phyloP scores from a whole-genome alignment of 2,329 filamentous ascomycete genomes.

The Chrysoporthe deuterocubensis region DNA sequence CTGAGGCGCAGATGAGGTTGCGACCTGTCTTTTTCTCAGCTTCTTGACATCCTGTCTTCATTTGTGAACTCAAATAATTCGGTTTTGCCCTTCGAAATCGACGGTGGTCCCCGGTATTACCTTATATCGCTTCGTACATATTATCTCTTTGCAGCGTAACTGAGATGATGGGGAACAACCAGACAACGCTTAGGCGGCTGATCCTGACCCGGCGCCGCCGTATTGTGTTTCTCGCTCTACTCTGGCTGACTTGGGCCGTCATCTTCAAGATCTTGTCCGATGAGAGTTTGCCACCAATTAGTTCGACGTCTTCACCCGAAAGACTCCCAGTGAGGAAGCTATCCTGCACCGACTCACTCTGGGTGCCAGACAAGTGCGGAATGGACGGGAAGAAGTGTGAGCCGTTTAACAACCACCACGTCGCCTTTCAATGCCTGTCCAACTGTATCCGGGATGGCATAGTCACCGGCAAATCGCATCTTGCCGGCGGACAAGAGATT shows the following conservation, averaged over 20 bases:
- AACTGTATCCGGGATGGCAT: conserved; percentile 69
- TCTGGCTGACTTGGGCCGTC: conserved; percentile 23
- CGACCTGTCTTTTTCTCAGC: not conserved
- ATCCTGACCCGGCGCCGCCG: not conserved
- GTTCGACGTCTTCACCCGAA: not conserved
- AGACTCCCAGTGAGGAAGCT: conserved; percentile 38
- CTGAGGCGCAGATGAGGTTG: not conserved
- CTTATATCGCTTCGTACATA: not conserved
- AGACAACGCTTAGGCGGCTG: not conserved
- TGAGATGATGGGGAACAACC: not conserved
- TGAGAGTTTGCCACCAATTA: conserved; percentile 21
- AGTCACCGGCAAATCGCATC: conserved; percentile 71
- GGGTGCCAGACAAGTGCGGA: conserved; percentile 71
- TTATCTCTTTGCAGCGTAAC: not conserved
- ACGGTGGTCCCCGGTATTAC: not conserved
- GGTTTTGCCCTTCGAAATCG: not conserved
- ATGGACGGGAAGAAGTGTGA: conserved; percentile 75
- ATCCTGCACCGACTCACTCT: conserved; percentile 71
- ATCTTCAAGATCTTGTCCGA: conserved; percentile 45
- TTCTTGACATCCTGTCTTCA: not conserved
- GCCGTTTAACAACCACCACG: conserved; percentile 70
- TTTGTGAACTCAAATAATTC: not conserved
- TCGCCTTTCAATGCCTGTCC: conserved; percentile 77
- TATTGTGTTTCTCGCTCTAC: not conserved
- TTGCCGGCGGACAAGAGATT: conserved; percentile 70